A percentile compares a stretch with the other conserved stretches of the same genome.
These are phyloP conservation scores for Priceomyces carsonii DNA, from an alignment of 805 yeast species.

Conservation along the genomic window DNA sequence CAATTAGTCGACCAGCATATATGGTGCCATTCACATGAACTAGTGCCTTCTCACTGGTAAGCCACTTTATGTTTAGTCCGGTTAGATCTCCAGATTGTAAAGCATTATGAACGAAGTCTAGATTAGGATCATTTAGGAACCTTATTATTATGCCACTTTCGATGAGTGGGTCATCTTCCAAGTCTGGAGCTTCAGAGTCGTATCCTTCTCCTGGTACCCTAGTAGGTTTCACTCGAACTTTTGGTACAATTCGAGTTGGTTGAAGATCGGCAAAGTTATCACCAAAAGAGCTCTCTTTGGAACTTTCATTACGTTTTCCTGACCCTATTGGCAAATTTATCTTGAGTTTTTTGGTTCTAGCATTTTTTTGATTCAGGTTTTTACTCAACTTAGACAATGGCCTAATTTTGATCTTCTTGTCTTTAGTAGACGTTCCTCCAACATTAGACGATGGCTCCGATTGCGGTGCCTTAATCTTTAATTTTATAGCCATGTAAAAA, in stretches of 20 bases:
- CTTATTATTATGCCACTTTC: conserved; percentile 86
- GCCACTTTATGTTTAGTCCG: conserved; percentile 76
- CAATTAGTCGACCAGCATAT: conserved; percentile 84
- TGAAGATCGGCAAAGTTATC: background rate
- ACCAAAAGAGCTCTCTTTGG: background rate
- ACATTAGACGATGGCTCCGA: conserved; percentile 5
- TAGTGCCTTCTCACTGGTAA: conserved; percentile 76
- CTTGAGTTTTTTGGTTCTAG: conserved; percentile 4
- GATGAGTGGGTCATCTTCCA: conserved; percentile 90
- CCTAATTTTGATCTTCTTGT: conserved; percentile 19
- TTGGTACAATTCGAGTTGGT: conserved; percentile 30
- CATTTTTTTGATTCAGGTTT: conserved; percentile 7
- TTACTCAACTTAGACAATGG: conserved; percentile 14
- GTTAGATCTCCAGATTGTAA: conserved; percentile 76
- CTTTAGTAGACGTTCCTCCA: conserved; percentile 1
- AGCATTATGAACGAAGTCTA: conserved; percentile 74
- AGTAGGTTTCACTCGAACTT: conserved; percentile 55
- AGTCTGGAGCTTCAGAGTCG: conserved; percentile 94
- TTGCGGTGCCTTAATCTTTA: conserved; percentile 19
- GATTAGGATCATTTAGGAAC: conserved; percentile 64
- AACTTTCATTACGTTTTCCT: background rate
- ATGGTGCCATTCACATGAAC: conserved; percentile 65
- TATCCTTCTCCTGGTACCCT: conserved; percentile 93
- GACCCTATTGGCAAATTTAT: conserved; percentile 4
- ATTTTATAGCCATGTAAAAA: conserved; percentile 18